A percentile compares a stretch with the other conserved stretches of the same genome.
Evolutionary conservation across 768 basidiomycete species (phyloP).

Genomic region (Rickenella mellea): DNA sequence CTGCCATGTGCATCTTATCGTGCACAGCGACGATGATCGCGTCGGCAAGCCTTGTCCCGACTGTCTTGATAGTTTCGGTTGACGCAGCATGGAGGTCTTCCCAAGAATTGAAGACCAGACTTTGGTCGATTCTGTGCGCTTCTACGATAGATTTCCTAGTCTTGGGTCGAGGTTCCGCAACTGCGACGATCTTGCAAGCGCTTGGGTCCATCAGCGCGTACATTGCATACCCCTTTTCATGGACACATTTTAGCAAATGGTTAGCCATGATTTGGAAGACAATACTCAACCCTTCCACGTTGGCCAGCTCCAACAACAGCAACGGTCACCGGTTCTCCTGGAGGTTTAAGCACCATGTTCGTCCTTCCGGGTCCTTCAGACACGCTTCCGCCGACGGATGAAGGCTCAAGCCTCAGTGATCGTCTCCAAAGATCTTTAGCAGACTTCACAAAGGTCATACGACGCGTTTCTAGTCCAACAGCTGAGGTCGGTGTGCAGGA

Average conservation of each 20-base stretch:
- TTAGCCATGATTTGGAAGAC: background rate
- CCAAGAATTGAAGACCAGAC: constrained; percentile 66
- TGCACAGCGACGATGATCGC: constrained; percentile 77
- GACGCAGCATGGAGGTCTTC: constrained; percentile 62
- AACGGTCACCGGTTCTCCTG: constrained; percentile 56
- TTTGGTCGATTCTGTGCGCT: constrained; percentile 49
- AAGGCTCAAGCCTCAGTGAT: background rate
- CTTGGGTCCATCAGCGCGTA: constrained; percentile 55
- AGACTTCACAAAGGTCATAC: background rate
- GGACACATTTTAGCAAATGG: background rate
- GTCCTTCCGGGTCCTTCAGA: background rate
- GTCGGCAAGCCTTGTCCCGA: constrained; percentile 69
- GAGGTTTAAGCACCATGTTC: no score
- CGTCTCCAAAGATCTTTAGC: constrained; percentile 1
- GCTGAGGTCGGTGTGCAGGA: no score
- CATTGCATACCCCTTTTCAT: constrained; percentile 44
- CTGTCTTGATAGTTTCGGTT: constrained; percentile 48
- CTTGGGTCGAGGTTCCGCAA: constrained; percentile 72
- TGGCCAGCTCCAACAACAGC: constrained; percentile 79
- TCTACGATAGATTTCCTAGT: constrained; percentile 51
- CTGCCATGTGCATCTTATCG: constrained; percentile 69
- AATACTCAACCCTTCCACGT: constrained; percentile 55
- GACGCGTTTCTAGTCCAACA: no score
- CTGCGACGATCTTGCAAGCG: constrained; percentile 68
- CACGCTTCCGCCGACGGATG: background rate